Evolutionary conservation across 1,284 basidiomycete species (phyloP).

Genomic region (Heimioporus retisporus): DNA sequence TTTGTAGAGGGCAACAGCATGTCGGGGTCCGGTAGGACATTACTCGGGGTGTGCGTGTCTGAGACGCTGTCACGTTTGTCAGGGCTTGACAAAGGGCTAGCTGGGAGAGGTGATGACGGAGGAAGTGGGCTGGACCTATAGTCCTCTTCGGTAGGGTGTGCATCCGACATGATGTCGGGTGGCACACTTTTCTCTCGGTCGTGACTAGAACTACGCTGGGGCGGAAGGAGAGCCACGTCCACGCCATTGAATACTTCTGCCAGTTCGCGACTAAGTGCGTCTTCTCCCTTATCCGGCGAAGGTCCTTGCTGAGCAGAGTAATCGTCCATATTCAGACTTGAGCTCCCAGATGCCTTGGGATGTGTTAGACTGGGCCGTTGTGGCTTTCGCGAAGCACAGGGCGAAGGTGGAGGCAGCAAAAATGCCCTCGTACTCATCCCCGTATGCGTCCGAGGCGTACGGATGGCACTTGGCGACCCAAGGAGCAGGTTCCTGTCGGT

Average conservation of each 20-base stretch:
- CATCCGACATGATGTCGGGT: slow-evolving; percentile 9
- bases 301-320: background rate
- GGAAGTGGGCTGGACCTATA: slow-evolving; percentile 63
- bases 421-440: slow-evolving; percentile 29
- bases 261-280: slow-evolving; percentile 4
- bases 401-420: slow-evolving; percentile 37
- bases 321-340: background rate
- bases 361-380: background rate
- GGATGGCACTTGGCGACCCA: slow-evolving; percentile 22
- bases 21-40: slow-evolving; percentile 25
- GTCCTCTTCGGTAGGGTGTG: slow-evolving; percentile 29
- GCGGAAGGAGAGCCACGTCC: slow-evolving; percentile 1
- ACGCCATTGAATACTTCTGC: slow-evolving; percentile 16
- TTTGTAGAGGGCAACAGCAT: slow-evolving; percentile 28
- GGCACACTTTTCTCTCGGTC: slow-evolving; percentile 16
- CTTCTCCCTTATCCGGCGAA: slow-evolving; percentile 14
- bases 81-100: slow-evolving; percentile 64
- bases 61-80: slow-evolving; percentile 31
- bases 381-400: slow-evolving; percentile 23
- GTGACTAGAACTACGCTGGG: background rate
- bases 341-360: background rate
- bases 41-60: slow-evolving; percentile 4
- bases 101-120: slow-evolving; percentile 72
- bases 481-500: slow-evolving; percentile 9
- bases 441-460: slow-evolving; percentile 21